These are phyloP conservation scores for Penicillium macrosclerotiorum DNA, from an alignment of 495 filamentous ascomycete genomes.

Conservation along the genomic window DNA sequence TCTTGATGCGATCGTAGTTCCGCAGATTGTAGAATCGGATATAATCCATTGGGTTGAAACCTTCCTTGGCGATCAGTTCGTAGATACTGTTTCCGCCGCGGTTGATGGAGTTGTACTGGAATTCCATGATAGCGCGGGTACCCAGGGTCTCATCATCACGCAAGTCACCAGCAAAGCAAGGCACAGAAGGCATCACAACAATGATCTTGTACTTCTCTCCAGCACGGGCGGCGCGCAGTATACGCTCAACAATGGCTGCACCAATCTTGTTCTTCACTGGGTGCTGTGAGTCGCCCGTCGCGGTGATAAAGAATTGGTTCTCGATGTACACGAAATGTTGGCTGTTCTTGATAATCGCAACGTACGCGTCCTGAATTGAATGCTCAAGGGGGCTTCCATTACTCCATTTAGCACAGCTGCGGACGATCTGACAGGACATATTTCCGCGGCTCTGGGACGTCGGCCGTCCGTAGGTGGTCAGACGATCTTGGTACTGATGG, in stretches of 20 bases:
- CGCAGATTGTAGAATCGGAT: constrained; percentile 95
- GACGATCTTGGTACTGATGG: constrained; percentile 46
- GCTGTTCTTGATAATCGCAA: constrained; percentile 74
- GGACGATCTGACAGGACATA: constrained; percentile 65
- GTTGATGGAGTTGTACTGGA: constrained; percentile 85
- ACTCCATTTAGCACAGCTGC: constrained; percentile 73
- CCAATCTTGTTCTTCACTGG: constrained; percentile 88
- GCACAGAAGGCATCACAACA: constrained; percentile 83
- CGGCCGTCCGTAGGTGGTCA: constrained; percentile 27
- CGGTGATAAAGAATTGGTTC: constrained; percentile 98
- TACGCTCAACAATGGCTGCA: constrained; percentile 82
- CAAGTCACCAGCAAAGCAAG: constrained; percentile 88
- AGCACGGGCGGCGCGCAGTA: constrained; percentile 70
- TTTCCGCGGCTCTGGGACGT: constrained; percentile 40
- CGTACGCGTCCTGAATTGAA: constrained; percentile 88
- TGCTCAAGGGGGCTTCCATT: constrained; percentile 69
- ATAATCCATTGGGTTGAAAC: constrained; percentile 73
- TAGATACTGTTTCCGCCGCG: constrained; percentile 86
- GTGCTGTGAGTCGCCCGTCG: constrained; percentile 69
- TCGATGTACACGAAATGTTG: constrained; percentile 91
- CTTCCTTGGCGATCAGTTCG: constrained; percentile 68
- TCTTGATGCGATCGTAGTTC: constrained; percentile 90
- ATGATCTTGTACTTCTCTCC: constrained; percentile 79
- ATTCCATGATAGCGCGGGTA: constrained; percentile 95
- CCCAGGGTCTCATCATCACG: constrained; percentile 74